Evolutionary conservation across 495 filamentous ascomycete genomes (phyloP), one percentile per base, ranked within the genome.

Genomic region (Aspergillus carlsbadensis): DNA sequence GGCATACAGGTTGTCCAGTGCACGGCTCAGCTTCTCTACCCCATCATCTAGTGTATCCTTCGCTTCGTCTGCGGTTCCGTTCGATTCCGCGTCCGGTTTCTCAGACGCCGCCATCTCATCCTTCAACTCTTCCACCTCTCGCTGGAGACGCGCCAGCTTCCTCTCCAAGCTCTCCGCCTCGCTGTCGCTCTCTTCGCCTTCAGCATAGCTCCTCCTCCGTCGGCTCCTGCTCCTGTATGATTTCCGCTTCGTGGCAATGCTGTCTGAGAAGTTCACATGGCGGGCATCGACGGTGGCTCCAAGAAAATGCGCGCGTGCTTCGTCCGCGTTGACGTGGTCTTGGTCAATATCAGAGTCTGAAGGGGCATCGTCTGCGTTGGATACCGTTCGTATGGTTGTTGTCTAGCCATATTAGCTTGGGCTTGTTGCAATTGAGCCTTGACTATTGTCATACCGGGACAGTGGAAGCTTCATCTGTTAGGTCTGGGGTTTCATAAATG

Each of bases 401-500:
- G 86, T 83, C 87, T 91, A 36, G 10, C 36, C 1, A 26, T 14
- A 24, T 51, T 54, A 72, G 59, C 56, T 59, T 59, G 17, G 47
- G 51, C 43, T 31, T 20, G 43, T 2, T 18, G 10, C 14, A 36
- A 46, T 18, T 20, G 21, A 20, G 13, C 10, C 1, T 2, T 10
- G 8, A 15, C 17, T n/a, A 10, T 50, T 47, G 26, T 34, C 56
- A 56, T 65, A 95, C 90, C 29, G 83, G 90, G 54, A 90, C 68
- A 35, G 92, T 97, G 24, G 91, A 96, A 48, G 80, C 86, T 67
- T 94, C 92, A 63, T 96, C 90, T 21, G 84, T 90, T 60, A 96
- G 76, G 56, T 94, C 91, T 64, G 92, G 92, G 43, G 92, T 96
- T 74, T 96, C 92, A 75, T 97, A 97, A 64, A 95, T 88, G 66